Evolutionary conservation across 768 basidiomycete species (phyloP), one percentile per base, ranked within the genome.

Genomic region (Leccinum truebloodii): DNA sequence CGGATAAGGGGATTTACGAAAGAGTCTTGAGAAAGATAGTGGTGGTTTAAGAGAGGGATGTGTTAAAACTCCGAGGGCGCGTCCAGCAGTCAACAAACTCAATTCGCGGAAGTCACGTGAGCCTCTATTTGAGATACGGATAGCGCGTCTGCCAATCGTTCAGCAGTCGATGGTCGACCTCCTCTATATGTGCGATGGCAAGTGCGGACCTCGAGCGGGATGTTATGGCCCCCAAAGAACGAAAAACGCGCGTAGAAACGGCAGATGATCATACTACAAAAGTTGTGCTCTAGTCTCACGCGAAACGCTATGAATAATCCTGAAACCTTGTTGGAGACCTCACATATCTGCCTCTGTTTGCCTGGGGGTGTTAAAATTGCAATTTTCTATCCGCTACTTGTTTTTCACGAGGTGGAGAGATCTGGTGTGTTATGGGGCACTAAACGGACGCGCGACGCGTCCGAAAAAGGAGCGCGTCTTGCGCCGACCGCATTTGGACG

Each of bases 41-140:
- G 75, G 79, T 80, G 79, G 81, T 82, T 76, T 69, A 75, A 74
- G 69, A 70, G 69, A 76, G 73, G 71, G 73, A 68, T 60, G 67
- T 73, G 75, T 76, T 76, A 57, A 77, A 76, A 77, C 75, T 76
- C 75, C 75, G 75, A 74, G 73, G 67, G 71, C 73, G 73, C 73
- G 73, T 75, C 69, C 63, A 71, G 74, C 71, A 73, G 74, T 74
- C 73, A 74, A 74, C 73, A 74, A 74, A 74, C 73, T 75, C 73
- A 74, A 74, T 74, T 74, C 73, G 64, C 73, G 63, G 65, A 63
- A 74, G 73, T 74, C 73, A 74, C 73, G 73, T 74, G 73, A 74
- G 73, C 44, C 46, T 48, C 26, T 70, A 74, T 74, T 64, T 69
- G 71, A 69, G 71, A 75, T 74, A 73, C 52, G 65, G 64, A 65